A percentile compares a stretch with the other conserved stretches of the same genome.
These are phyloP conservation scores for Pleurotus citrinopileatus DNA, from an alignment of 768 basidiomycete genomes.

Conservation along the genomic window DNA sequence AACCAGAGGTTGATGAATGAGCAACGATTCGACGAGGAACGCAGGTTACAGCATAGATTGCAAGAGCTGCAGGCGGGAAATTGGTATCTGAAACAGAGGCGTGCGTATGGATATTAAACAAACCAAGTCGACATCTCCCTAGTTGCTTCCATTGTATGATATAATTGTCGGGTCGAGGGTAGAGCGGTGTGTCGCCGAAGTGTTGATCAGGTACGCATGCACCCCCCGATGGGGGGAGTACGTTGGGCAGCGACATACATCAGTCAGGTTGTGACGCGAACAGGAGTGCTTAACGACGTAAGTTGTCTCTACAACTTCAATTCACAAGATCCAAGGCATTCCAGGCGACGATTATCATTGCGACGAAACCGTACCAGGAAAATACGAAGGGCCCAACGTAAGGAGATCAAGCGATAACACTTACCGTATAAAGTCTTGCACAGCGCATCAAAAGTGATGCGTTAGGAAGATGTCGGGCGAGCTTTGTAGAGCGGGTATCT, in stretches of 20 bases:
- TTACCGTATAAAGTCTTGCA: not conserved
- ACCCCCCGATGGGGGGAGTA: too few species aligned
- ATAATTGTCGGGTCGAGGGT: not conserved
- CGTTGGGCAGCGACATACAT: too few species aligned
- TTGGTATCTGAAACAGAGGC: not conserved
- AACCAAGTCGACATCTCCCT: not conserved
- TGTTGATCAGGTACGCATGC: too few species aligned
- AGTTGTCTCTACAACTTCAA: too few species aligned
- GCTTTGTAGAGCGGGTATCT: not conserved
- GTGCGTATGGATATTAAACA: not conserved
- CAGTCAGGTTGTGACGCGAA: too few species aligned
- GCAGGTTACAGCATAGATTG: not conserved
- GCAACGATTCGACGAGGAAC: not conserved
- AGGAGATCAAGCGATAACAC: not conserved
- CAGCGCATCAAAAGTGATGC: not conserved
- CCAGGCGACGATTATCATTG: too few species aligned
- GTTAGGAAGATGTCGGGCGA: not conserved
- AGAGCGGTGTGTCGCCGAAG: too few species aligned
- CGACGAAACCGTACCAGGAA: too few species aligned
- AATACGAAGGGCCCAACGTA: too few species aligned
- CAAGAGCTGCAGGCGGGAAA: slow-evolving; percentile 1
- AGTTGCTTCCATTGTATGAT: slow-evolving; percentile 5
- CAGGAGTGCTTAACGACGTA: too few species aligned
- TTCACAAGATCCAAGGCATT: too few species aligned
- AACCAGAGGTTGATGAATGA: not conserved